phyloP scores from a whole-genome alignment of 1,284 basidiomycete genomes.

The Xanthoconium separans region DNA sequence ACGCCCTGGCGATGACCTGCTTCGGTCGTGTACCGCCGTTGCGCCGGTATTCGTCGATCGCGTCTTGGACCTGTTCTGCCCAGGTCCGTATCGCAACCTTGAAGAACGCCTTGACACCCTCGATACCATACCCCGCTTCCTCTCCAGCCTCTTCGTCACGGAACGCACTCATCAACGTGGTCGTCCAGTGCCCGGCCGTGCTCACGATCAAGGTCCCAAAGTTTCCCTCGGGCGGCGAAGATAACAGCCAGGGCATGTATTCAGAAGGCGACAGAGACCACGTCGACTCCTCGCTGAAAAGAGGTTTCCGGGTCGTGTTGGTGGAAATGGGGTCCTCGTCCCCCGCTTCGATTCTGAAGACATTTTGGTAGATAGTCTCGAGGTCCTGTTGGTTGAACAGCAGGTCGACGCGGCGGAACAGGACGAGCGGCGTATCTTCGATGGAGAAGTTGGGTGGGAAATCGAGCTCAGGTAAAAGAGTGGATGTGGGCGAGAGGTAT shows the following conservation, averaged over 20 bases:
- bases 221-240: conserved; percentile 45
- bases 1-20: conserved; percentile 58
- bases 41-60: conserved; percentile 26
- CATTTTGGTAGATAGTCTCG: conserved; percentile 40
- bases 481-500: conserved; percentile 54
- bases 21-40: conserved; percentile 34
- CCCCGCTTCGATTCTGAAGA: conserved; percentile 10
- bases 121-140: conserved; percentile 45
- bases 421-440: conserved; percentile 55
- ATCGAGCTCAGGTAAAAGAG: conserved; percentile 32
- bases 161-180: conserved; percentile 50
- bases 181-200: conserved; percentile 70
- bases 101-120: conserved; percentile 54
- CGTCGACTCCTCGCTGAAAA: conserved; percentile 54
- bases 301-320: conserved; percentile 25
- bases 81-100: conserved; percentile 50
- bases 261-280: conserved; percentile 54
- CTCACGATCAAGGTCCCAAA: conserved; percentile 60
- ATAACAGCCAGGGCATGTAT: conserved; percentile 51
- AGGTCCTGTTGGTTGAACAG: conserved; percentile 53
- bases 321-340: conserved; percentile 10
- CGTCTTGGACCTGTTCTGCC: conserved; percentile 49
- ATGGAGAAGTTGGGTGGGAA: conserved; percentile 56
- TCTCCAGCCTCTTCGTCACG: conserved; percentile 36
- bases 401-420: conserved; percentile 63